A percentile compares a stretch with the other conserved stretches of the same genome.
Evolutionary conservation across 2,329 filamentous ascomycete species (phyloP).

Genomic region (Talaromyces sp.): DNA sequence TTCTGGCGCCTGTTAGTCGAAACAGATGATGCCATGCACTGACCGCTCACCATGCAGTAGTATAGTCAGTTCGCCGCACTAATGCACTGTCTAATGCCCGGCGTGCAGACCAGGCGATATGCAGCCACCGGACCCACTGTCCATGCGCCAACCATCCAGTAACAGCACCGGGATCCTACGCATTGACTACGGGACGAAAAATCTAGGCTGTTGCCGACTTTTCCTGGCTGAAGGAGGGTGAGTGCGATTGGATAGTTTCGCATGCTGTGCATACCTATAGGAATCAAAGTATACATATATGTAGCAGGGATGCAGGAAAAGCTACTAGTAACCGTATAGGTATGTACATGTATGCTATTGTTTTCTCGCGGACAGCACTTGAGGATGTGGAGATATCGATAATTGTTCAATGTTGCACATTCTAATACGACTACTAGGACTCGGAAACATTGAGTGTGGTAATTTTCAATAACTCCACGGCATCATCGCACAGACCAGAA

Average conservation of each 20-base stretch:
- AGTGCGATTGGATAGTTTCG: constrained; percentile 7
- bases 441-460: not conserved
- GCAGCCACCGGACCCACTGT: constrained; percentile 17
- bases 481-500: constrained; percentile 12
- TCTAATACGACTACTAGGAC: not conserved
- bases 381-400: not conserved
- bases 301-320: not conserved
- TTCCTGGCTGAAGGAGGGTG: not conserved
- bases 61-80: constrained; percentile 28
- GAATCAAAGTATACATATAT: constrained; percentile 8
- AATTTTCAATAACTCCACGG: not conserved
- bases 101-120: constrained; percentile 18
- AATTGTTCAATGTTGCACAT: not conserved
- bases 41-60: constrained; percentile 19
- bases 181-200: constrained; percentile 24
- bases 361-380: not conserved
- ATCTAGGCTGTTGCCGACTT: constrained; percentile 17
- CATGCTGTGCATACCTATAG: constrained; percentile 27
- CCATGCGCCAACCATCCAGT: constrained; percentile 19
- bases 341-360: not conserved
- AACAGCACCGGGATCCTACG: constrained; percentile 18
- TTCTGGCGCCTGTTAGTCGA: constrained; percentile 9
- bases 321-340: not conserved
- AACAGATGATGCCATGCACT: constrained; percentile 19
- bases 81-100: constrained; percentile 22